phyloP scores from a whole-genome alignment of 148 eudicot genomes.

The Amaranthus hypochondriacus region DNA sequence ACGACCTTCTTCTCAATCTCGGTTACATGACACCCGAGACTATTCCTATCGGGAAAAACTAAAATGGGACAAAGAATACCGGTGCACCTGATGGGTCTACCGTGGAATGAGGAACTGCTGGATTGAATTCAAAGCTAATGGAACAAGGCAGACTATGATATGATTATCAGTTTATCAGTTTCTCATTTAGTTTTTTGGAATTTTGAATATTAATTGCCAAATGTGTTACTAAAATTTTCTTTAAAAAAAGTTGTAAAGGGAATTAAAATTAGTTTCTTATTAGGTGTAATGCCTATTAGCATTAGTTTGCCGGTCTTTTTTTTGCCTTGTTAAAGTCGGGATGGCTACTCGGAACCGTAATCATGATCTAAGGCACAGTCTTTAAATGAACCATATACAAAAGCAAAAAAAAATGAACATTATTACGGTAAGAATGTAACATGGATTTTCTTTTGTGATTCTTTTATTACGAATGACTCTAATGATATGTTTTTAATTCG shows the following conservation, averaged over 20 bases:
- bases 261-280: no score
- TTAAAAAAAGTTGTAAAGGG: constrained; percentile 6
- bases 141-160: constrained; percentile 19
- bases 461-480: no score
- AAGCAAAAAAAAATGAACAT: no score
- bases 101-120: not conserved
- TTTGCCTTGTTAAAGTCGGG: no score
- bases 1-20: constrained; percentile 75
- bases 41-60: constrained; percentile 24
- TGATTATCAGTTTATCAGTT: not conserved
- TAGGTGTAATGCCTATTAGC: no score
- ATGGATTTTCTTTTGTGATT: no score
- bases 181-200: constrained; percentile 3
- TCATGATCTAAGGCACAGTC: no score
- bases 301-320: no score
- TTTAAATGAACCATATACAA: no score
- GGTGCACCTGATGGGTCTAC: not conserved
- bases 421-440: no score
- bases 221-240: not conserved
- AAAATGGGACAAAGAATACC: not conserved
- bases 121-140: constrained; percentile 6
- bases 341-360: not conserved
- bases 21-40: constrained; percentile 40
- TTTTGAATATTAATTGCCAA: not conserved
- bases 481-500: no score